Evolutionary conservation across 441 rosid species (phyloP).

Genomic region (Theobroma grandiflorum): DNA sequence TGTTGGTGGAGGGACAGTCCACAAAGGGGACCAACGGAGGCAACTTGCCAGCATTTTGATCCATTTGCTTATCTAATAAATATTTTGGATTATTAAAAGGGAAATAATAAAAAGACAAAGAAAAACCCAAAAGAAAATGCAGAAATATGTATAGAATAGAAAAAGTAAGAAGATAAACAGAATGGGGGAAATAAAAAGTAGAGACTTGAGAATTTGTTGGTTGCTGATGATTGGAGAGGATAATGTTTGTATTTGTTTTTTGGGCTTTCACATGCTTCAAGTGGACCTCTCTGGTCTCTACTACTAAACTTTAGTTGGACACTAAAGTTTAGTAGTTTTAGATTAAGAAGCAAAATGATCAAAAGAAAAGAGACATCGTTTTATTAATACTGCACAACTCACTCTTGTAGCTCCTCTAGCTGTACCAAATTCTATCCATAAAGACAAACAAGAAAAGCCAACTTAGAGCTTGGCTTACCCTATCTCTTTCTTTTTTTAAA

Average conservation of each 20-base stretch:
- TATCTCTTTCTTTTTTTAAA: no score
- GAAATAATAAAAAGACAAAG: neutral
- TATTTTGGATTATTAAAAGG: neutral
- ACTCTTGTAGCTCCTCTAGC: neutral
- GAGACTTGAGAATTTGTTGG: neutral
- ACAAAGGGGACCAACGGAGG: neutral
- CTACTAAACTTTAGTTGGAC: neutral
- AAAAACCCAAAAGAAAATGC: neutral
- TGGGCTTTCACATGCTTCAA: neutral
- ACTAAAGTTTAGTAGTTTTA: neutral
- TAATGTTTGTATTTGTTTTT: neutral
- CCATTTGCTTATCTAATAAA: neutral
- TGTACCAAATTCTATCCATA: neutral
- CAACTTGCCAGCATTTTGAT: neutral
- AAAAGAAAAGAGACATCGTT: neutral
- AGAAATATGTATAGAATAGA: neutral
- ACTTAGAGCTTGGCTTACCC: neutral
- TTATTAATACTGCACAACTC: neutral
- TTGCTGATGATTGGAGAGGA: neutral
- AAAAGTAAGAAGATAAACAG: neutral
- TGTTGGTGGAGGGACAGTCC: conserved; percentile 13
- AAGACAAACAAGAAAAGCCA: neutral
- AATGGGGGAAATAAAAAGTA: neutral
- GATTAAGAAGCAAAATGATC: neutral
- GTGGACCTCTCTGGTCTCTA: neutral